A percentile compares a stretch with the other conserved stretches of the same genome.
These are phyloP conservation scores for Coccomyxa subellipsoidea DNA, from an alignment of 163 green algal genomes.

Conservation along the genomic window DNA sequence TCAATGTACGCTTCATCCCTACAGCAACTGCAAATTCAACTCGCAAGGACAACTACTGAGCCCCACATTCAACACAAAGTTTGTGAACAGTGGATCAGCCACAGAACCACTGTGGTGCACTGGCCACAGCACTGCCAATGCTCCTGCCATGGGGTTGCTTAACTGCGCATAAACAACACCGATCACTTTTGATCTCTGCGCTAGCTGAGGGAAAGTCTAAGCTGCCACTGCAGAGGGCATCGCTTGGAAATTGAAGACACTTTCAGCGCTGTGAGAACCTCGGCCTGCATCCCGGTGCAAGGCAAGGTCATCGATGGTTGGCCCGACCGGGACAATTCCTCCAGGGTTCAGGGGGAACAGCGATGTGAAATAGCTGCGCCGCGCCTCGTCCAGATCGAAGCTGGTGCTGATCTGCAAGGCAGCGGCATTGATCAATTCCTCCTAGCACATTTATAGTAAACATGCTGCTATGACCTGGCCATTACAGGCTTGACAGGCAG, in stretches of 20 bases:
- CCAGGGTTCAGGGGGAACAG: conserved; percentile 93
- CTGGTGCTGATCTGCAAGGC: conserved; percentile 49
- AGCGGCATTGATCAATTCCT: not conserved
- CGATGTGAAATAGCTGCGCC: conserved; percentile 71
- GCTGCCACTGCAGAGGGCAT: not conserved
- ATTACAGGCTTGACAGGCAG: not conserved
- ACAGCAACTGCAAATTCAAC: no score
- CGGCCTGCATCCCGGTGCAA: conserved; percentile 38
- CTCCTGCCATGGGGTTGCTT: no score
- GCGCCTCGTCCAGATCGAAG: conserved; percentile 78
- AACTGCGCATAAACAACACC: no score
- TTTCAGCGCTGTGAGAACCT: conserved; percentile 15
- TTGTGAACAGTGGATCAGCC: no score
- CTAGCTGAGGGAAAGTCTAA: no score
- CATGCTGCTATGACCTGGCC: no score
- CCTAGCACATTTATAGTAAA: not conserved
- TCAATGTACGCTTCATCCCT: no score
- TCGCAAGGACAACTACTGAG: no score
- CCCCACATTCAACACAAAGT: no score
- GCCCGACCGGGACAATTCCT: conserved; percentile 79
- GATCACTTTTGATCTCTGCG: no score
- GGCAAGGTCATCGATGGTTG: conserved; percentile 56
- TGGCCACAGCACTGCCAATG: no score
- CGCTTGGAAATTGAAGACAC: conserved; percentile 22
- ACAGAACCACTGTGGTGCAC: no score